Base-by-base conservation (phyloP, 2,329 filamentous ascomycete genomes). In the Pseudogymnoascus destructans region DNA sequence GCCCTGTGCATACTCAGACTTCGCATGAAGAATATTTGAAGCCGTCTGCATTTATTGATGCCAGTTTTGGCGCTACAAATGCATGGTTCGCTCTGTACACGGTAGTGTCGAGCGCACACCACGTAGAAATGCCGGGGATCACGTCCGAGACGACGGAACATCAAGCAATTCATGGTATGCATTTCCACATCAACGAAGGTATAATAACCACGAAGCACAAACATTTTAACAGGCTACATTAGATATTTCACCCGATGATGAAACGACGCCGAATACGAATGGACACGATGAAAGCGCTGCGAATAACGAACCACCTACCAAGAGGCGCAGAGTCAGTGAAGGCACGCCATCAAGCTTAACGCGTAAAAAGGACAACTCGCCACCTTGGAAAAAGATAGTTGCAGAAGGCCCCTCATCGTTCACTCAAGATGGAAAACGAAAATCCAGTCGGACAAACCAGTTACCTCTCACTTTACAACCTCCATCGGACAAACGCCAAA, bases 401-500 rank as follows among this genome's bases (percentile, higher is more conserved):
- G 89, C 87, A 38, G 87, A 95, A 25, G 93, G 93, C 0, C 93
- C 93, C 19, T 93, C 92, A 3, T 86, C 87, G 0, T 91, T 95
- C 69, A 80, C 86, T 49, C 81, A 79, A 73, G 87, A 79, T 79
- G 89, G 87, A 55, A 79, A 79, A 62, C 78, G 83, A 61, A 85
- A 83, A 66, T 86, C 83, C 19, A 81, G 81, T 38, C 78, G 83
- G 61, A 80, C 82, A 65, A 85, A 86, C 66, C 62, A 63, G 25
- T 66, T 82, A 11, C 79, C 80, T 15, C 61, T 78, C 27, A 79
- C 83, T 61, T 64, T 79, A 40, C 76, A 78, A 61, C 72, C 75
- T 13, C 72, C 70, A 49, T 73, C 73, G 36, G 74, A 74, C 57
- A 81, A 78, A 64, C 75, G 79, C 57, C 70, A 75, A 60, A 81